These are phyloP conservation scores for Gardenia jasminoides DNA, from an alignment of 257 asterid genomes.

Conservation along the genomic window DNA sequence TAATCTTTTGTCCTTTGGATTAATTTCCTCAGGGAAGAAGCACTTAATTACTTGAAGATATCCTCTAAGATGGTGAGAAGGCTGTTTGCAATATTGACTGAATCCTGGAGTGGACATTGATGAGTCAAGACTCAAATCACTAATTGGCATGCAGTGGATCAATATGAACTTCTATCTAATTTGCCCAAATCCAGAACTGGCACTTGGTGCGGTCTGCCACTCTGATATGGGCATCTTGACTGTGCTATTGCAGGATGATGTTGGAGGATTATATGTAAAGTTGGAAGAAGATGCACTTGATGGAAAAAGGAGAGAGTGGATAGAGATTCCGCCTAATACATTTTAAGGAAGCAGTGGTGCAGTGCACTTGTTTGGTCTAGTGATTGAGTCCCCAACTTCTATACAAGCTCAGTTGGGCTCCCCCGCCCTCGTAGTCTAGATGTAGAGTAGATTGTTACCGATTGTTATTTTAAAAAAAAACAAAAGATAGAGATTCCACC, in stretches of 20 bases:
- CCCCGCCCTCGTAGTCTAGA: no score
- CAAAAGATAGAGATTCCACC: no score
- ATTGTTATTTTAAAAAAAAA: no score
- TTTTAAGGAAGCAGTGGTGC: no score
- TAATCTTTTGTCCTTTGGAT: no score
- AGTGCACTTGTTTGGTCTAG: no score
- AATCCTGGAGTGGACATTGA: conserved; percentile 26
- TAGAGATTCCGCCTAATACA: conserved; percentile 38
- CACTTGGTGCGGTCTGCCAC: conserved; percentile 39
- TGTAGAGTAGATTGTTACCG: no score
- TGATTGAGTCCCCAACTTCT: no score
- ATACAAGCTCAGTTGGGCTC: no score
- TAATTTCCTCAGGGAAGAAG: conserved; percentile 18
- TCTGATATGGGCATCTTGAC: conserved; percentile 43
- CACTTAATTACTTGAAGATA: conserved; percentile 31
- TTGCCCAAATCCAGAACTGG: conserved; percentile 40
- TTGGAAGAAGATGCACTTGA: conserved; percentile 19
- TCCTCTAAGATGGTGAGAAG: conserved; percentile 29
- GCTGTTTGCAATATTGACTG: conserved; percentile 26
- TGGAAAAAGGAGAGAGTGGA: conserved; percentile 25
- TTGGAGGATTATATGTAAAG: conserved; percentile 43
- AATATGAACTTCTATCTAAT: conserved; percentile 40
- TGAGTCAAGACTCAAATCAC: conserved; percentile 20
- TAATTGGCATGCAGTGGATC: conserved; percentile 27
- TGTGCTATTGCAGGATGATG: conserved; percentile 37